Evolutionary conservation across 352 stramenopile genomes (phyloP).

Genomic region (Blastocystis hominis): DNA sequence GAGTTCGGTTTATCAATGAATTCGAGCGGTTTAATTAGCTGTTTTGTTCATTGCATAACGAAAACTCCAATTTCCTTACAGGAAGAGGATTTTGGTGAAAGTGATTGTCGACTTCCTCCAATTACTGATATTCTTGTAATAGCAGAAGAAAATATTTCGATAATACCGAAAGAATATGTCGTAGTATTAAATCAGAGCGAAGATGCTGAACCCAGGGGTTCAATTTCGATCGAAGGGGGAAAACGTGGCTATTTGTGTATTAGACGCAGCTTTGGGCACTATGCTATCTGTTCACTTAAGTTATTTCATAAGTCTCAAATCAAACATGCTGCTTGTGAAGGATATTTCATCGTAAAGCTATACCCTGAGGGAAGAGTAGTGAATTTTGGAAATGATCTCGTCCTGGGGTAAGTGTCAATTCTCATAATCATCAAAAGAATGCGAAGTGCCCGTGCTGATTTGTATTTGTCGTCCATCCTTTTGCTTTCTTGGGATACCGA

Average conservation of each 20-base stretch:
- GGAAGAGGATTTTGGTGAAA: neutral
- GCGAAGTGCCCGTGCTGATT: neutral
- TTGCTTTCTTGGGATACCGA: neutral
- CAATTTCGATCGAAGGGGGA: neutral
- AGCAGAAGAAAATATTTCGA: neutral
- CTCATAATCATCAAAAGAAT: neutral
- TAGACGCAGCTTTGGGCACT: neutral
- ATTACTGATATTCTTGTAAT: neutral
- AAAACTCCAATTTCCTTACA: neutral
- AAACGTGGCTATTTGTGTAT: conserved; percentile 6
- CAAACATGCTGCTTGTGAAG: neutral
- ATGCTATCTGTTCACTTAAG: neutral
- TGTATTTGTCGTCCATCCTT: neutral
- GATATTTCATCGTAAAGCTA: neutral
- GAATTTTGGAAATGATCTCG: neutral
- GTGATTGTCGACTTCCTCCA: neutral
- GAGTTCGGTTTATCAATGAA: too few relatives aligned
- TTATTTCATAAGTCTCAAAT: conserved; percentile 7
- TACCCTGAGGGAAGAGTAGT: neutral
- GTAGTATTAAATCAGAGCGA: neutral
- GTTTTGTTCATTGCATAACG: neutral
- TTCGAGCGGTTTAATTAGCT: neutral
- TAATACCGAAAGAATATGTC: conserved; percentile 3
- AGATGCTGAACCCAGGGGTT: neutral
- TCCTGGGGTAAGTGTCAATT: neutral